Conservation (phyloP, 441 rosid species). For the Euphorbia corollata region DNA sequence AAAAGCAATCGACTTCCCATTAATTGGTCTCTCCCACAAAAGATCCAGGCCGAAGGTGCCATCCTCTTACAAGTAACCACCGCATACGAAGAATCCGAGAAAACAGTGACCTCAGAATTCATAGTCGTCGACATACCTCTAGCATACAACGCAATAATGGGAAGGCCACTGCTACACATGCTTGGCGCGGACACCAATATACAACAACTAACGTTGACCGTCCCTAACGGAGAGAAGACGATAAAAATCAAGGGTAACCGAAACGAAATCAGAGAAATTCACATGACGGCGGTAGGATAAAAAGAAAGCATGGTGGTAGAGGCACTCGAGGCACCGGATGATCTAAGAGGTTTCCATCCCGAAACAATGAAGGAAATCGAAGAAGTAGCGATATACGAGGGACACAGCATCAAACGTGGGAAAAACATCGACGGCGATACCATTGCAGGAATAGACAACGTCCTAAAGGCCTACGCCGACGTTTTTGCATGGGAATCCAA, state of each 20-base stretch:
- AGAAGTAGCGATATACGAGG: neutral
- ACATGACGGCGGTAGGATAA: neutral
- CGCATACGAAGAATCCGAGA: neutral
- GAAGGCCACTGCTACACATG: too few relatives aligned
- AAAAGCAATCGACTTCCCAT: neutral
- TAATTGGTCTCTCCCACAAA: neutral
- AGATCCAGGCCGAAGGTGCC: neutral
- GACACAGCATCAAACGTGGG: neutral
- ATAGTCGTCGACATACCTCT: too few relatives aligned
- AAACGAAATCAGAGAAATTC: neutral
- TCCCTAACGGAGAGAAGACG: too few relatives aligned
- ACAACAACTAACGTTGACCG: too few relatives aligned
- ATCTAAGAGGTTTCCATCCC: neutral
- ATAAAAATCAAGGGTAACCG: neutral
- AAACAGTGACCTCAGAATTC: too few relatives aligned
- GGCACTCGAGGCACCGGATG: neutral
- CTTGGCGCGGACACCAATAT: too few relatives aligned
- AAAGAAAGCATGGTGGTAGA: neutral
- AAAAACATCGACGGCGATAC: too few relatives aligned
- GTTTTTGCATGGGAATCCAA: neutral
- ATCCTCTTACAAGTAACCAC: neutral
- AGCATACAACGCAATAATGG: too few relatives aligned
- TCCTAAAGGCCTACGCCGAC: neutral
- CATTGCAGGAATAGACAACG: neutral
- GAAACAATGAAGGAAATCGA: neutral